Conservation (phyloP, 768 basidiomycete species). For the Astraeus odoratus region DNA sequence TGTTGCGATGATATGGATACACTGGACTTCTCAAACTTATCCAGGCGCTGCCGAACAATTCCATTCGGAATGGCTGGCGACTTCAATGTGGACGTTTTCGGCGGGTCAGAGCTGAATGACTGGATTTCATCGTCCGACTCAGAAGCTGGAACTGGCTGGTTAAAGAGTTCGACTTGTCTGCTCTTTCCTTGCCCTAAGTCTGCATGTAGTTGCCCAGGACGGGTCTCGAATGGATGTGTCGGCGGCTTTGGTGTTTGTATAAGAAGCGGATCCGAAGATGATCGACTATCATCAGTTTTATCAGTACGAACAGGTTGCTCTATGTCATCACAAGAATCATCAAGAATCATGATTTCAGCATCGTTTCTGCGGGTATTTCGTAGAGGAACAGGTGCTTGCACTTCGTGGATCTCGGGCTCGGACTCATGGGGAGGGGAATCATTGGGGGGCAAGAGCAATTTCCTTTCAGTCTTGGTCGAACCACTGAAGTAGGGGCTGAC, state of each 20-base stretch:
- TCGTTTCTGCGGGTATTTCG: conserved; percentile 4
- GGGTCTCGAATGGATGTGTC: conserved; percentile 18
- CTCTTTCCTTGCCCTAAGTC: conserved; percentile 17
- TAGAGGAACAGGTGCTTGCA: conserved; percentile 4
- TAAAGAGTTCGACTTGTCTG: conserved; percentile 9
- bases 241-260: not conserved
- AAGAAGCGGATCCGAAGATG: conserved; percentile 21
- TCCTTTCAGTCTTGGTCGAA: conserved; percentile 1
- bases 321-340: conserved; percentile 14
- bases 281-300: not conserved
- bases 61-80: conserved; percentile 12
- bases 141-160: conserved; percentile 14
- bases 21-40: conserved; percentile 5
- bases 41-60: conserved; percentile 10
- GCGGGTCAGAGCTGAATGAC: conserved; percentile 10
- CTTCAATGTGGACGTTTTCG: not conserved
- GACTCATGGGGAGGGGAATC: not conserved
- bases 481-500: not conserved
- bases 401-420: conserved; percentile 20
- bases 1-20: conserved; percentile 6
- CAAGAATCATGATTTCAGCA: conserved; percentile 18
- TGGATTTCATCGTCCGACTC: conserved; percentile 17
- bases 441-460: conserved; percentile 1
- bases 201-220: conserved; percentile 8
- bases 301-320: conserved; percentile 12